Evolutionary conservation across 202 grass and related monocot genomes (phyloP).

Genomic region (Digitaria exilis): DNA sequence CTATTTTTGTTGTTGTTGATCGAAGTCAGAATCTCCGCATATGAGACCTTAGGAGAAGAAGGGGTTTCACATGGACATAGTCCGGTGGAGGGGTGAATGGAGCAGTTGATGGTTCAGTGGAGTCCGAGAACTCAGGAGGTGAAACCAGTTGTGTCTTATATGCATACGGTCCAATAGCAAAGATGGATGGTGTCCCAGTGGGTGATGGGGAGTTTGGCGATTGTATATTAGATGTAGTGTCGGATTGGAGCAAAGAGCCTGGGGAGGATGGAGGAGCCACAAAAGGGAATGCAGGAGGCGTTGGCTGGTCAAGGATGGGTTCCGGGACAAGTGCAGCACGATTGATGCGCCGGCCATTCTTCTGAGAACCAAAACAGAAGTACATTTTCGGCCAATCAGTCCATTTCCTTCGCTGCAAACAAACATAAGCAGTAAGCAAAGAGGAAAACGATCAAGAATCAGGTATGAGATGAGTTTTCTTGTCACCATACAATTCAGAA

Average conservation of each 20-base stretch:
- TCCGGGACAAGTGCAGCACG: conserved; percentile 76
- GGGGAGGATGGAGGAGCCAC: conserved; percentile 91
- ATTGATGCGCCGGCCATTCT: conserved; percentile 61
- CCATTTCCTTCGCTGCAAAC: too few relatives aligned
- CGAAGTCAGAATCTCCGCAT: conserved; percentile 73
- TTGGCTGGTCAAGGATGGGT: conserved; percentile 53
- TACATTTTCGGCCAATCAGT: too few relatives aligned
- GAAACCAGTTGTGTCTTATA: too few relatives aligned
- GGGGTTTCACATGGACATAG: conserved; percentile 73
- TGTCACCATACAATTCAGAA: background rate
- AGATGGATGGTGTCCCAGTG: too few relatives aligned
- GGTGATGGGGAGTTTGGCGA: conserved; percentile 75
- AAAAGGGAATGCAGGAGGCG: conserved; percentile 58
- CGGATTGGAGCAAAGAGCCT: conserved; percentile 73
- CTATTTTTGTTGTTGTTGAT: conserved; percentile 51
- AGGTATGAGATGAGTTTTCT: too few relatives aligned
- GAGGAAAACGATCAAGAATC: too few relatives aligned
- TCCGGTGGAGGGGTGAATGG: conserved; percentile 84
- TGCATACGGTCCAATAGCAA: too few relatives aligned
- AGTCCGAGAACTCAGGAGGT: too few relatives aligned
- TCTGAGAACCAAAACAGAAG: too few relatives aligned
- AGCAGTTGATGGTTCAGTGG: conserved; percentile 90
- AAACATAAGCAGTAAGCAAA: too few relatives aligned
- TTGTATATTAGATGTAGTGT: conserved; percentile 54
- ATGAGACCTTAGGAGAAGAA: conserved; percentile 88